Conservation (phyloP, 371 early-diverging fungal genomes). For the Coemansia sp. region DNA sequence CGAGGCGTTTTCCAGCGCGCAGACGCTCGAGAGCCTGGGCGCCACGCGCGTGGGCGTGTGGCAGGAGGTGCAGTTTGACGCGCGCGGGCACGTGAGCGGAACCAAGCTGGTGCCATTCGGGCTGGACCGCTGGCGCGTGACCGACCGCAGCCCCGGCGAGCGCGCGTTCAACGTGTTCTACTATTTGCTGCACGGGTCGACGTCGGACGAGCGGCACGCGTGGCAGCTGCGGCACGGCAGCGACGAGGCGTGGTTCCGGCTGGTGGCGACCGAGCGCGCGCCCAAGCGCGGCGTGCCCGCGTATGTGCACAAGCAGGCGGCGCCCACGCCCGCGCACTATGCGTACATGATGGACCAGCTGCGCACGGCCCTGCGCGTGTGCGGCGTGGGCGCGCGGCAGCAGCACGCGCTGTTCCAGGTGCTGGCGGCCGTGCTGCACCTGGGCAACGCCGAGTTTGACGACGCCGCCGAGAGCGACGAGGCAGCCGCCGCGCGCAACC, state of each 20-base stretch:
- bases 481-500: slow-evolving; percentile 62
- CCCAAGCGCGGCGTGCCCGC: slow-evolving; percentile 11
- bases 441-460: slow-evolving; percentile 77
- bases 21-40: slow-evolving; percentile 68
- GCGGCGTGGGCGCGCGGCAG: slow-evolving; percentile 74
- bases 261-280: slow-evolving; percentile 50
- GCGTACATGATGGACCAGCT: slow-evolving; percentile 60
- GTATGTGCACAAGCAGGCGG: slow-evolving; percentile 6
- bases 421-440: slow-evolving; percentile 75
- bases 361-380: slow-evolving; percentile 67
- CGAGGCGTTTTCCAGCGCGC: slow-evolving; percentile 82
- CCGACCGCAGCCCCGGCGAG: slow-evolving; percentile 63
- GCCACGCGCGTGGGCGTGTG: slow-evolving; percentile 86
- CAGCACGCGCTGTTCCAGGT: slow-evolving; percentile 71
- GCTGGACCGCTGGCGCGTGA: slow-evolving; percentile 80
- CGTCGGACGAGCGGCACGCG: slow-evolving; percentile 59
- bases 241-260: slow-evolving; percentile 57
- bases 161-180: slow-evolving; percentile 91
- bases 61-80: slow-evolving; percentile 84
- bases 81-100: slow-evolving; percentile 82
- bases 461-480: slow-evolving; percentile 59
- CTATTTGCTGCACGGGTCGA: slow-evolving; percentile 67
- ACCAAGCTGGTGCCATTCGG: slow-evolving; percentile 82
- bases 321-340: slow-evolving; percentile 30
- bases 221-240: slow-evolving; percentile 61